Percentiles rank a stretch among this genome's conserved stretches.
These are phyloP conservation scores for Zygoascus tannicola DNA, from an alignment of 805 yeast genomes.

Conservation along the genomic window DNA sequence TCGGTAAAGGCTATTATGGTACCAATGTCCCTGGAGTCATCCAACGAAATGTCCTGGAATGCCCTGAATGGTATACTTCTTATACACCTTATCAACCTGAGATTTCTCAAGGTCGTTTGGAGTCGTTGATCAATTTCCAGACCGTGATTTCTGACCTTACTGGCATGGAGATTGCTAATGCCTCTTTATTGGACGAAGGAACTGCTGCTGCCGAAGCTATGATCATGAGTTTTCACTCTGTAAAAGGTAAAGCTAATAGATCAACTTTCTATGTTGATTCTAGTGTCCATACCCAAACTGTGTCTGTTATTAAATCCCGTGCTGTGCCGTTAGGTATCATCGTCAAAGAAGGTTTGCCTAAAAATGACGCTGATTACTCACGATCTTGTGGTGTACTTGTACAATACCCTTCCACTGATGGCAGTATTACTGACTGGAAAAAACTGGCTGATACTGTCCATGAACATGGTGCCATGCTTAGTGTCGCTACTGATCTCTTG, in stretches of 20 bases:
- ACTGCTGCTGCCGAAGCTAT: conserved; percentile 97
- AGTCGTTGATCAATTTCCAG: conserved; percentile 82
- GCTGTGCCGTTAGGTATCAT: conserved; percentile 67
- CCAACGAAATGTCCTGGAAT: conserved; percentile 83
- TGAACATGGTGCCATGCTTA: conserved; percentile 58
- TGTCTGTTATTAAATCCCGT: conserved; percentile 68
- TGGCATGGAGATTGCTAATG: conserved; percentile 90
- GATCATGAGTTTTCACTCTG: conserved; percentile 64
- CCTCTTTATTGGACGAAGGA: conserved; percentile 88
- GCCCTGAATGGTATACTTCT: conserved; percentile 98
- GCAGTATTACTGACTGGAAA: conserved; percentile 47
- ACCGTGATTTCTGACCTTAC: conserved; percentile 87
- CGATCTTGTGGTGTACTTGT: conserved; percentile 71
- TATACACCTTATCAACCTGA: conserved; percentile 99
- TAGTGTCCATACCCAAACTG: conserved; percentile 76
- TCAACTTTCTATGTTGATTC: conserved; percentile 60
- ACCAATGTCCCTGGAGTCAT: conserved; percentile 86
- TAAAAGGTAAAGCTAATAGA: conserved; percentile 50
- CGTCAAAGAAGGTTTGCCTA: conserved; percentile 43
- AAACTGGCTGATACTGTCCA: conserved; percentile 60
- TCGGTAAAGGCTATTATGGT: conserved; percentile 93
- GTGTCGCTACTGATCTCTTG: conserved; percentile 86
- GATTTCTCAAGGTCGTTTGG: conserved; percentile 92
- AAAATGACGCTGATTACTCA: conserved; percentile 31
- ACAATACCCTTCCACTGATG: conserved; percentile 88